These are phyloP conservation scores for Fusarium sp. DNA, from an alignment of 2,329 filamentous ascomycete species.

Conservation along the genomic window DNA sequence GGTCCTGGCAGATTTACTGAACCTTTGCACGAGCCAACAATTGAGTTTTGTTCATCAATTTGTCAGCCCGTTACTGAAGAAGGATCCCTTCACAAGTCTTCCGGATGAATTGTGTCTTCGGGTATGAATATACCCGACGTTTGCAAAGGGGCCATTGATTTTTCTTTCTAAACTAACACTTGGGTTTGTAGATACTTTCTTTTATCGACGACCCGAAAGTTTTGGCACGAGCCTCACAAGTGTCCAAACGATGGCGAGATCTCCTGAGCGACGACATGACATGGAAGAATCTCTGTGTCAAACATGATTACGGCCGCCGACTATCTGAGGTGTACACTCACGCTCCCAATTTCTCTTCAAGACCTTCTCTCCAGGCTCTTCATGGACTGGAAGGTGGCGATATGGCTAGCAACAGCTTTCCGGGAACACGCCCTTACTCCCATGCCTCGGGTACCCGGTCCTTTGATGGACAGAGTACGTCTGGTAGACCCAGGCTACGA, in stretches of 20 bases:
- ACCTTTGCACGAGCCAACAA: slow-evolving; percentile 93
- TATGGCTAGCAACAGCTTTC: slow-evolving; percentile 55
- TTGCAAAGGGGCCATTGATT: background rate
- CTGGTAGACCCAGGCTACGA: slow-evolving; percentile 67
- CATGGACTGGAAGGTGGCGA: slow-evolving; percentile 53
- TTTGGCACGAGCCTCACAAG: slow-evolving; percentile 90
- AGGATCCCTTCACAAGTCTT: slow-evolving; percentile 92
- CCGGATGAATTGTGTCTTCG: slow-evolving; percentile 93
- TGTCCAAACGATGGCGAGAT: slow-evolving; percentile 94
- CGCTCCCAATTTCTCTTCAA: slow-evolving; percentile 46
- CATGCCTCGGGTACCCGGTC: slow-evolving; percentile 60
- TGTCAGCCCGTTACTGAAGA: slow-evolving; percentile 92
- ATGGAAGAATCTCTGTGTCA: slow-evolving; percentile 97
- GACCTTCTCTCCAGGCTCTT: slow-evolving; percentile 47
- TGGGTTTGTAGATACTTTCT: slow-evolving; percentile 78
- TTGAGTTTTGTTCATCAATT: slow-evolving; percentile 97
- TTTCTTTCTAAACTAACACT: background rate
- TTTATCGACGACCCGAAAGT: slow-evolving; percentile 98
- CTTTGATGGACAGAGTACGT: slow-evolving; percentile 61
- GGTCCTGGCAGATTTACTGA: slow-evolving; percentile 87
- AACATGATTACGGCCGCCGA: slow-evolving; percentile 83
- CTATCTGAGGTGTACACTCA: slow-evolving; percentile 62
- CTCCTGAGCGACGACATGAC: slow-evolving; percentile 96
- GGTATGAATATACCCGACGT: slow-evolving; percentile 63
- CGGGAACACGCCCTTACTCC: slow-evolving; percentile 55